Evolutionary conservation across 2,329 filamentous ascomycete species (phyloP), one percentile per base, ranked within the genome.

Genomic region (Nemania sp.): DNA sequence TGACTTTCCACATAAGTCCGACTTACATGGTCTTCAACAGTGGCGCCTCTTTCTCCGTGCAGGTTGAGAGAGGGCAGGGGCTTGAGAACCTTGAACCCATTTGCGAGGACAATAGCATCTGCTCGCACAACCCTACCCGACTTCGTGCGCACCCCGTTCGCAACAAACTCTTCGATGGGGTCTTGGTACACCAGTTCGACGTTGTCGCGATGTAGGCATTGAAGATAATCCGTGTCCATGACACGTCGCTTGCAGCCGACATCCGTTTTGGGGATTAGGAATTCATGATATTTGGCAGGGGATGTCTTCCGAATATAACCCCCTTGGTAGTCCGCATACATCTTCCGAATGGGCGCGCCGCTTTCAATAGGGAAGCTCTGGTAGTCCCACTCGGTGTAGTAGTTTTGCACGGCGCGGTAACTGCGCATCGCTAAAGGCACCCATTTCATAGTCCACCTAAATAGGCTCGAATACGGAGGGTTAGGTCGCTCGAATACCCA

Each of bases 371-470:
- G 42, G 32, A 63, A 63, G 7, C 53, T 54, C 39, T 42, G 21
- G 34, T 57, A 63, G 25, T 57, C 60, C 20, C 11, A 17, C 13
- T 63, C 60, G 0, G 17, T 0, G 25, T 54, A 54, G 39, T 35
- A 54, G 11, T 37, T 54, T 5, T 51, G 32, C 5, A 57, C 0
- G 15, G 39, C 15, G 1, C 60, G 60, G 37, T 60, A 63, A 2
- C 29, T 18, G 29, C 53, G 57, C 60, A 63, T 63, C 5, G 53
- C 60, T 0, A 63, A 47, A 3, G 60, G 60, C 39, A 63, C 45
- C 60, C 60, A 63, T 63, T 40, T 60, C 60, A 63, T 63, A 5
- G 48, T 51, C 53, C 49, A 60, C 20, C 40, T 60, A 18, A 60
- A 63, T 7, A 63, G 53, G 20, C 43, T 42, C 5, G 60, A 57